Evolutionary conservation across 371 early-diverging fungal genomes (phyloP).

Genomic region (Mucor ambiguus): DNA sequence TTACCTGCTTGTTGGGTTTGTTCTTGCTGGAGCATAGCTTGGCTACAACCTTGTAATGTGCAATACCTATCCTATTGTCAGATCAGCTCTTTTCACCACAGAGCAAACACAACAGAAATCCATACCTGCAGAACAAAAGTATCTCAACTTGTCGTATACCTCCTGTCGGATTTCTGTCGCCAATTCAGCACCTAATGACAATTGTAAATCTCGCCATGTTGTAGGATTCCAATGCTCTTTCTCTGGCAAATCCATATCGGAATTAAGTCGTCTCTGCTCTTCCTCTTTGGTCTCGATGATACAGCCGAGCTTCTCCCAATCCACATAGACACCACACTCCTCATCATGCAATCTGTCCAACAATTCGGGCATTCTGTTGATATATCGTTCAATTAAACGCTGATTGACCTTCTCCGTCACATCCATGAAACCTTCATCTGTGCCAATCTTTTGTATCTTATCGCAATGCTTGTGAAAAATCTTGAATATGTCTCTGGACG

Average conservation of each 20-base stretch:
- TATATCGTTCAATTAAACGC: slow-evolving; percentile 51
- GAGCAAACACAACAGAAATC: not conserved
- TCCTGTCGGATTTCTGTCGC: slow-evolving; percentile 67
- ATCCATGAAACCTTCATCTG: slow-evolving; percentile 92
- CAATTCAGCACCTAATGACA: slow-evolving; percentile 74
- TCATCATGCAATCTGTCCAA: slow-evolving; percentile 31
- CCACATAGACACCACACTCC: slow-evolving; percentile 27
- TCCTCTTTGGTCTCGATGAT: slow-evolving; percentile 29
- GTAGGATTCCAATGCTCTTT: slow-evolving; percentile 9
- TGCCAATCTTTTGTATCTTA: slow-evolving; percentile 66
- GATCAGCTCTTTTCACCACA: no score
- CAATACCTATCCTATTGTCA: slow-evolving; percentile 52
- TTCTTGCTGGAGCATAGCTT: slow-evolving; percentile 85
- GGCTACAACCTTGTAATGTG: slow-evolving; percentile 82
- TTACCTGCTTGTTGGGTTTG: slow-evolving; percentile 83
- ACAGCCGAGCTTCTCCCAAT: slow-evolving; percentile 40
- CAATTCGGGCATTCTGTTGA: slow-evolving; percentile 35
- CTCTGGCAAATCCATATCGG: not conserved
- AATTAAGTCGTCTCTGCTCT: slow-evolving; percentile 9
- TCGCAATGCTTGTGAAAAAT: slow-evolving; percentile 60
- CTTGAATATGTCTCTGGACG: slow-evolving; percentile 71
- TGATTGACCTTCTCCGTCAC: slow-evolving; percentile 71
- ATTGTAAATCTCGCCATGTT: slow-evolving; percentile 71
- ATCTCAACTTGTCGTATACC: slow-evolving; percentile 71
- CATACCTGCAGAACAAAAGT: slow-evolving; percentile 80